Evolutionary conservation across 2,329 filamentous ascomycete genomes (phyloP).

Genomic region (Exophiala sideris): DNA sequence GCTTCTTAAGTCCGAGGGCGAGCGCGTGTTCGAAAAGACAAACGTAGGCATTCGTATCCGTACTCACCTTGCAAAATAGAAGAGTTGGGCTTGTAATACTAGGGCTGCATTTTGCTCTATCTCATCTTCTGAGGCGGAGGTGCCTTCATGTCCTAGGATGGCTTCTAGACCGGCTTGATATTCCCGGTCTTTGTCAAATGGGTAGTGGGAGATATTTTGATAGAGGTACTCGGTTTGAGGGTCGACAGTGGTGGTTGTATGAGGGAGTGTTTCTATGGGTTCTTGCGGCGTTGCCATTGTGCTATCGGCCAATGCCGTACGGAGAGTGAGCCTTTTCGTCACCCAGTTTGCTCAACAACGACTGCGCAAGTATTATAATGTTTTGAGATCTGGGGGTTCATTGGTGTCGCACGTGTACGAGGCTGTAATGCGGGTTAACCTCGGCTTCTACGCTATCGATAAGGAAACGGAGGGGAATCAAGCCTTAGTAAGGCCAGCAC

Average conservation of each 20-base stretch:
- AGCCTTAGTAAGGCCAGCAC: too few species aligned
- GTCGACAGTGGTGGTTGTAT: background rate
- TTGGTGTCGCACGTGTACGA: background rate
- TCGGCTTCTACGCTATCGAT: background rate
- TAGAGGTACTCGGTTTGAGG: constrained; percentile 26
- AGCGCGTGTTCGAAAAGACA: background rate
- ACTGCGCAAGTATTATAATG: background rate
- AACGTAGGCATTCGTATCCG: background rate
- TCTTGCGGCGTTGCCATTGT: background rate
- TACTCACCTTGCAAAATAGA: constrained; percentile 45
- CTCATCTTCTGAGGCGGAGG: constrained; percentile 38
- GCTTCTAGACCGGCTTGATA: constrained; percentile 47
- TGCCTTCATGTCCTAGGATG: constrained; percentile 43
- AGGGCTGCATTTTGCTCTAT: constrained; percentile 40
- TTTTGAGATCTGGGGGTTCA: background rate
- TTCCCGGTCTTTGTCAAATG: constrained; percentile 41
- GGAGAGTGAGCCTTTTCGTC: background rate
- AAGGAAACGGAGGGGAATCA: background rate
- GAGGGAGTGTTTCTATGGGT: background rate
- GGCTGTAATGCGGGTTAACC: background rate
- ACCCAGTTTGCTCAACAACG: background rate
- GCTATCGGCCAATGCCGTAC: background rate
- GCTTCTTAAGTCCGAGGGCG: constrained; percentile 12
- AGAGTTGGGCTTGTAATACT: constrained; percentile 46
- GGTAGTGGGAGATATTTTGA: constrained; percentile 37